Conservation (phyloP, 2,329 filamentous ascomycete species). For the Albifimbria verrucaria region DNA sequence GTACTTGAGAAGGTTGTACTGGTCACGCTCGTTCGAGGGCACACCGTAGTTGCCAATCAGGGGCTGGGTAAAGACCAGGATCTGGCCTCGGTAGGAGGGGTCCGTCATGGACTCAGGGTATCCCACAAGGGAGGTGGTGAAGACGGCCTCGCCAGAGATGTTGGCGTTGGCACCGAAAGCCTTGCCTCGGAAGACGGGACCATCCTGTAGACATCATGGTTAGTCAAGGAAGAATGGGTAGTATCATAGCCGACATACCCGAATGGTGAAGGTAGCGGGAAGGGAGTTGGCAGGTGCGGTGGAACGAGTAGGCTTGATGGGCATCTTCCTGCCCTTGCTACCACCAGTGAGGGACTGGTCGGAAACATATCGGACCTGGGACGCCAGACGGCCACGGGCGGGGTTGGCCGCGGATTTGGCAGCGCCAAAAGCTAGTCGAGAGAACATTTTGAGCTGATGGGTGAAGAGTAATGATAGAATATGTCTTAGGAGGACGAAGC, state of each 20-base stretch:
- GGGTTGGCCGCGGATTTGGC: slow-evolving; percentile 50
- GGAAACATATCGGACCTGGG: slow-evolving; percentile 34
- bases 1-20: slow-evolving; percentile 90
- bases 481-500: too few species aligned
- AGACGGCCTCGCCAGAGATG: slow-evolving; percentile 96
- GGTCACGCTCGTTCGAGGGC: slow-evolving; percentile 78
- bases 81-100: slow-evolving; percentile 87
- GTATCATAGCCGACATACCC: slow-evolving; percentile 48
- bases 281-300: slow-evolving; percentile 59
- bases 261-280: slow-evolving; percentile 87
- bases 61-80: slow-evolving; percentile 96
- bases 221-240: slow-evolving; percentile 9
- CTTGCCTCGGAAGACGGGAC: slow-evolving; percentile 92
- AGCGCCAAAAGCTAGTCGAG: slow-evolving; percentile 50
- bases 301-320: slow-evolving; percentile 52
- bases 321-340: slow-evolving; percentile 68
- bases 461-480: slow-evolving; percentile 8
- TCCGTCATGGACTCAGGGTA: slow-evolving; percentile 95
- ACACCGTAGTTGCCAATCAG: slow-evolving; percentile 99
- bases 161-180: slow-evolving; percentile 96
- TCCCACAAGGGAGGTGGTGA: slow-evolving; percentile 95
- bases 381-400: slow-evolving; percentile 35
- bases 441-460: slow-evolving; percentile 50
- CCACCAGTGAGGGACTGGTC: slow-evolving; percentile 53
- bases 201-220: slow-evolving; percentile 58